Base-by-base conservation (phyloP, 2,329 filamentous ascomycete genomes). In the Arachnopeziza araneosa region DNA sequence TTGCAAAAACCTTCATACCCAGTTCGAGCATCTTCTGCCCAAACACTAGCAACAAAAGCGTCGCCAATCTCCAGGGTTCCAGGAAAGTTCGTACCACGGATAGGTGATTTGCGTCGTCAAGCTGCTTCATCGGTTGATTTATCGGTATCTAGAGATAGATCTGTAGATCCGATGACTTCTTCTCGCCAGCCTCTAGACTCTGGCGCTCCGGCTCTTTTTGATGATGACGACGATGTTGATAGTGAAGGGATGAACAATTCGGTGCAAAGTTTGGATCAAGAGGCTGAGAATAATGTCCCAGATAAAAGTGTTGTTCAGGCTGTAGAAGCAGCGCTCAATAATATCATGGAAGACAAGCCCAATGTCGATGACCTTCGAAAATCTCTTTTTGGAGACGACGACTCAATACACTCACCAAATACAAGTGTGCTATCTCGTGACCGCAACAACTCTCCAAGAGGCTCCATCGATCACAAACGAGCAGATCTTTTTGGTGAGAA, bases 301-400 rank as follows among this genome's bases (percentile, higher is more conserved):
- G 89, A 96, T 69, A 89, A 83, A 0, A 83, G 88, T 61, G 88
- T 97, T 26, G 92, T 99, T 6, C 86, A 96, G 75, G 93, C 91
- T 2, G 93, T 99, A 83, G 93, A 98, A 72, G 86, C 90, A 65
- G 95, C 93, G 19, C 79, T 99, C 54, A 96, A 89, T 65, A 90
- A 93, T 64, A 99, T 99, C 63, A 89, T 99, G 79, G 91, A 91
- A 66, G 86, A 92, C 65, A 84, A 89, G 54, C 85, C 89, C 55
- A 84, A 83, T 22, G 80, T 83, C 1, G 85, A 87, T 66, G 86
- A 87, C 64, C 73, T 88, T 19, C 78, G 85, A 50, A 83, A 83
- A 19, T 90, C 88, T 0, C 74, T 93, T 0, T 91, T 93, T 71
- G 81, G 80, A 2, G 75, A 80, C 14, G 80, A 83, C 2, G 78